phyloP scores from a whole-genome alignment of 768 basidiomycete species.

The Coprinopsis strossmayeri region DNA sequence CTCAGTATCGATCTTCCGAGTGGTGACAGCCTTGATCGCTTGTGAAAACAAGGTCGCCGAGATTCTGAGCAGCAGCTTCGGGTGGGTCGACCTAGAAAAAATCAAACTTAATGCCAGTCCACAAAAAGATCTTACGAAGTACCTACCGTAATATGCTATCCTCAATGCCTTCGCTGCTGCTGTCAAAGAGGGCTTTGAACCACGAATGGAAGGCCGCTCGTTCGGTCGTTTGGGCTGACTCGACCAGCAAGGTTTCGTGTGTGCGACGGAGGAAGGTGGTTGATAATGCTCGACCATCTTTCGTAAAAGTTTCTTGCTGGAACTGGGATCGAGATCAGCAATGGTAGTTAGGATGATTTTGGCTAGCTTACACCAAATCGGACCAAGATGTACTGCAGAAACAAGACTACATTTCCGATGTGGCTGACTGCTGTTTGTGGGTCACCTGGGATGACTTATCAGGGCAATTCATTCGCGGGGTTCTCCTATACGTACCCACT shows the following conservation, averaged over 20 bases:
- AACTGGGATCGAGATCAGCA: constrained; percentile 34
- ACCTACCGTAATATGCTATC: constrained; percentile 63
- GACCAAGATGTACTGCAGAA: constrained; percentile 58
- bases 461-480: constrained; percentile 1
- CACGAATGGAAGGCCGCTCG: constrained; percentile 44
- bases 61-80: constrained; percentile 59
- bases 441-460: constrained; percentile 45
- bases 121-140: not conserved
- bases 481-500: constrained; percentile 47
- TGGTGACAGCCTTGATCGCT: constrained; percentile 43
- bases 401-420: constrained; percentile 73
- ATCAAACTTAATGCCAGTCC: not conserved
- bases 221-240: constrained; percentile 38
- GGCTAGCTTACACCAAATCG: constrained; percentile 51
- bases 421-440: constrained; percentile 78
- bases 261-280: constrained; percentile 46
- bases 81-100: constrained; percentile 55
- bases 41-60: constrained; percentile 60
- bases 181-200: constrained; percentile 78
- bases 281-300: constrained; percentile 39
- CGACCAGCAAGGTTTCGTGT: constrained; percentile 32
- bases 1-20: constrained; percentile 59
- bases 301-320: constrained; percentile 37
- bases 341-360: not conserved
- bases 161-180: constrained; percentile 74